Base-by-base conservation (phyloP, 805 yeast species). In the Candida palmyrensis region DNA sequence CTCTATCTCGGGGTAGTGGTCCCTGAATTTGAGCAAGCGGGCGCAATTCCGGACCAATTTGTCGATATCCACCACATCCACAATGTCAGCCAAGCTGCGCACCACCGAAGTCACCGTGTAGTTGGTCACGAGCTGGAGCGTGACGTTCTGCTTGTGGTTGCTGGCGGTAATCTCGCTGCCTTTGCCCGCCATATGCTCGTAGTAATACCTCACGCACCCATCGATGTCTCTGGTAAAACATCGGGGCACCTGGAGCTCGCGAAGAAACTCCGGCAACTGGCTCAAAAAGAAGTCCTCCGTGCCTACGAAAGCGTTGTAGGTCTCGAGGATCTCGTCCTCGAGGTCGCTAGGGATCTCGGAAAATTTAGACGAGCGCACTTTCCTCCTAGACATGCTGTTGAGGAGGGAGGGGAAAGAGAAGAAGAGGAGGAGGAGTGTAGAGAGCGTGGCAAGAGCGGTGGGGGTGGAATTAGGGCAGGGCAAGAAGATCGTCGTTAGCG, bases 31-130 rank as follows among this genome's bases (percentile, higher is more conserved):
- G 13, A 65, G 33, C 13, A 66, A 47, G 29, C 51, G 50, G 26
- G 42, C 47, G 26, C 47, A 39, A 35, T 56, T 50, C 14, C 27
- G 24, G 11, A 62, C 47, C 18, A 66, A 47, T 41, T 65, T 66
- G 34, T 65, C 70, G 18, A 66, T 49, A 39, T 66, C 71, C 11
- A 66, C 48, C 4, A 66, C 53, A 37, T 66, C 72, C 5, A 65
- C 47, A 7, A 59, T 48, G 15, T 54, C 57, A 18, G 38, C 37
- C 1, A 42, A 27, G 12, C 40, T 41, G 5, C 29, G 29, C 12
- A 38, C 23, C 3, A 39, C 32, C 3, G 46, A 30, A 2, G 60
- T 47, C 15, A 66, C 47, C 3, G 70, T 62, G 19, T 45, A 51
- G 6, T 50, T 49, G 29, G 44, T 41, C 14, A 62, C 39, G n/a